These are phyloP conservation scores for Trypanosoma avium DNA, from an alignment of 208 protist species.

Conservation along the genomic window DNA sequence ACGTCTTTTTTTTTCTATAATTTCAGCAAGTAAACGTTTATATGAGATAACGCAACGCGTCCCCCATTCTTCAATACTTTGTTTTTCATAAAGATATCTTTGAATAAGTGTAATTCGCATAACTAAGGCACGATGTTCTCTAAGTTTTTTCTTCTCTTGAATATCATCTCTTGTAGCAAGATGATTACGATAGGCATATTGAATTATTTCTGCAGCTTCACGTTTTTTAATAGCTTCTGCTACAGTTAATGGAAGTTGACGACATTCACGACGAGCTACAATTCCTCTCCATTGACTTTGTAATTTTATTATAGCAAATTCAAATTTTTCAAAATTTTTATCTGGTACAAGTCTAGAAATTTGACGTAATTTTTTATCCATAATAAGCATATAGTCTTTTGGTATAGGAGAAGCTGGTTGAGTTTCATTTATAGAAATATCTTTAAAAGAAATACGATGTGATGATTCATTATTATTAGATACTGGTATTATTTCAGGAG, in stretches of 20 bases:
- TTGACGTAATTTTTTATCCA: constrained; percentile 36
- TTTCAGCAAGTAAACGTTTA: constrained; percentile 16
- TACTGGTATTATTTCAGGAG: neutral
- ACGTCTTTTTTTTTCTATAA: constrained; percentile 12
- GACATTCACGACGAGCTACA: constrained; percentile 8
- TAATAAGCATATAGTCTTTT: constrained; percentile 26
- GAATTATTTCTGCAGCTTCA: constrained; percentile 36
- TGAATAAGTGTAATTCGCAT: constrained; percentile 33
- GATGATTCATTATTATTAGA: no score
- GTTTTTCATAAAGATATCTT: constrained; percentile 31
- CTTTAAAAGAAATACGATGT: neutral
- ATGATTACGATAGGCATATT: constrained; percentile 35
- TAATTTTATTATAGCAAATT: constrained; percentile 17
- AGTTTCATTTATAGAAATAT: neutral
- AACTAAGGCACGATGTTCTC: constrained; percentile 24
- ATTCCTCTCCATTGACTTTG: constrained; percentile 42
- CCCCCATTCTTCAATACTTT: constrained; percentile 45
- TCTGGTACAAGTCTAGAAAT: constrained; percentile 33
- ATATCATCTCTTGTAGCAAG: constrained; percentile 23
- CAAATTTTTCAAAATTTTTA: constrained; percentile 17
- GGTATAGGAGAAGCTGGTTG: constrained; percentile 6
- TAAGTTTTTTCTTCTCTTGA: constrained; percentile 26
- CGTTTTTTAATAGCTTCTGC: constrained; percentile 12
- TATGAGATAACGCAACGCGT: constrained; percentile 22
- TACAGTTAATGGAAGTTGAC: neutral